Evolutionary conservation across 345 rosid species (phyloP).

Genomic region (Arabidopsis thaliana): TAIR10.1 NC_003076.8:386001-386500

Average conservation of each 20-base stretch:
- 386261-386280: conserved; percentile 39
- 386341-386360: conserved; percentile 42
- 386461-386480: not conserved
- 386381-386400: conserved; percentile 28
- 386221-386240: conserved; percentile 12
- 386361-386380: conserved; percentile 37
- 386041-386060: conserved; percentile 1
- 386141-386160: not conserved
- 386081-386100: not conserved
- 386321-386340: conserved; percentile 45
- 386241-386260: conserved; percentile 27
- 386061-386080: conserved; percentile 3
- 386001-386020: conserved; percentile 24
- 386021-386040: conserved; percentile 25
- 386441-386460: not conserved
- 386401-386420: conserved; percentile 27
- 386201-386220: conserved; percentile 29
- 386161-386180: conserved; percentile 41
- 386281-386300: conserved; percentile 37
- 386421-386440: conserved; percentile 2
- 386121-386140: too few species aligned
- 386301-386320: conserved; percentile 25
- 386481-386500: not conserved
- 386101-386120: not conserved
- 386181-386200: conserved; percentile 14